phyloP scores from a whole-genome alignment of 495 filamentous ascomycete genomes.

The Penicillium antarcticum region DNA sequence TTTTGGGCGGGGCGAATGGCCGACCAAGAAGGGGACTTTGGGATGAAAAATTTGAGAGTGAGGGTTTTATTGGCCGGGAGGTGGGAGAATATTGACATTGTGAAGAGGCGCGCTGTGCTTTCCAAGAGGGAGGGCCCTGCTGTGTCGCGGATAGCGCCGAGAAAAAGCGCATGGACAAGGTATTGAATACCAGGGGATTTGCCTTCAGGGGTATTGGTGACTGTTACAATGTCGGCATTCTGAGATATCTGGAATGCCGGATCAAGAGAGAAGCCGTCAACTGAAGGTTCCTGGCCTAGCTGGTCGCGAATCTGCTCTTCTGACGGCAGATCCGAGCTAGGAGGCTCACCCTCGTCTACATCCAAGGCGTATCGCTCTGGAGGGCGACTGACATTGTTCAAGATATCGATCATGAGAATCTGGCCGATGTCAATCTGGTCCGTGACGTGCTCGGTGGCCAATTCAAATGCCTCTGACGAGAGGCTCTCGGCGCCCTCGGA shows the following conservation, averaged over 20 bases:
- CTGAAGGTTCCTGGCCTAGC: slow-evolving; percentile 4
- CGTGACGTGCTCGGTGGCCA: slow-evolving; percentile 4
- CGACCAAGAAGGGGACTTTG: slow-evolving; percentile 10
- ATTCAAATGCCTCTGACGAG: slow-evolving; percentile 4
- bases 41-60: slow-evolving; percentile 12
- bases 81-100: slow-evolving; percentile 7
- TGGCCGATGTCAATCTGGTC: slow-evolving; percentile 11
- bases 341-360: slow-evolving; percentile 8
- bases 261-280: slow-evolving; percentile 4
- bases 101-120: slow-evolving; percentile 15
- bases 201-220: slow-evolving; percentile 12
- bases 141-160: slow-evolving; percentile 6
- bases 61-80: slow-evolving; percentile 13
- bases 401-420: slow-evolving; percentile 2
- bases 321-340: not conserved
- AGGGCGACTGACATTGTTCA: not conserved
- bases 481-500: not conserved
- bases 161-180: slow-evolving; percentile 11
- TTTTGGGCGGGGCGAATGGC: slow-evolving; percentile 11
- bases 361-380: slow-evolving; percentile 5
- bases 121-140: slow-evolving; percentile 4
- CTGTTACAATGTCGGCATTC: slow-evolving; percentile 5
- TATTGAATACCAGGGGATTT: slow-evolving; percentile 14
- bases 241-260: slow-evolving; percentile 9
- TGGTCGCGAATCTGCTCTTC: slow-evolving; percentile 15